phyloP scores from a whole-genome alignment of 148 eudicot species.

The Hydrangea macrophylla region DNA sequence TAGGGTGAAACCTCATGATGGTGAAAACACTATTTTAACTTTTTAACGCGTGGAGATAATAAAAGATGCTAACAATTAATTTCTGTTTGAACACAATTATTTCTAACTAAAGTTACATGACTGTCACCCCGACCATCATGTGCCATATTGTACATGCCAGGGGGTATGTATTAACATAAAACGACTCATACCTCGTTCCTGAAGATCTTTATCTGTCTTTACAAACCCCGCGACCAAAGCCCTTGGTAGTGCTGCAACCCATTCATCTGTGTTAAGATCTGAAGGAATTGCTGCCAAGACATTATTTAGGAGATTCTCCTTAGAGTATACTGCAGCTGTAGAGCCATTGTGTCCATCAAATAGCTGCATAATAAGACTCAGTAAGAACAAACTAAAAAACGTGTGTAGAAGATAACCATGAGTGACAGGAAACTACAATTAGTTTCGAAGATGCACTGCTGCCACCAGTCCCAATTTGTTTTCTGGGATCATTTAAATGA shows the following conservation, averaged over 20 bases:
- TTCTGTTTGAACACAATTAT: conserved; percentile 1
- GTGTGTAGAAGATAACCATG: background rate
- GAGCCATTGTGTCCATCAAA: conserved; percentile 97
- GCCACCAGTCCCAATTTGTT: background rate
- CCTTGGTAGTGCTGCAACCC: conserved; percentile 83
- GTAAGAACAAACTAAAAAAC: background rate
- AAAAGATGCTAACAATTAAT: too few relatives aligned
- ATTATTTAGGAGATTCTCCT: conserved; percentile 76
- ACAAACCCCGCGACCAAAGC: conserved; percentile 97
- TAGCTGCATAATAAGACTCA: conserved; percentile 44
- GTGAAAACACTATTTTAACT: too few relatives aligned
- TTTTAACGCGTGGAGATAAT: too few relatives aligned
- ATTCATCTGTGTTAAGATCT: conserved; percentile 81
- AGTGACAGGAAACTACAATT: conserved; percentile 1
- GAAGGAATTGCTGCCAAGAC: conserved; percentile 74
- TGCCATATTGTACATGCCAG: background rate
- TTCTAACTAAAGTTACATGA: too few relatives aligned
- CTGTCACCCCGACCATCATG: background rate
- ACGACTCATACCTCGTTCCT: conserved; percentile 51
- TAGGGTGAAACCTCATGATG: too few relatives aligned
- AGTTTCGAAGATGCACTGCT: background rate
- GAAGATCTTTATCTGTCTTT: conserved; percentile 91
- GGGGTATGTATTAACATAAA: background rate
- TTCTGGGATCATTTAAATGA: background rate
- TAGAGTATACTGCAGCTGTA: conserved; percentile 85